These are phyloP conservation scores for Cyclotella distinguenda DNA, from an alignment of 108 stramenopile species.

Conservation along the genomic window DNA sequence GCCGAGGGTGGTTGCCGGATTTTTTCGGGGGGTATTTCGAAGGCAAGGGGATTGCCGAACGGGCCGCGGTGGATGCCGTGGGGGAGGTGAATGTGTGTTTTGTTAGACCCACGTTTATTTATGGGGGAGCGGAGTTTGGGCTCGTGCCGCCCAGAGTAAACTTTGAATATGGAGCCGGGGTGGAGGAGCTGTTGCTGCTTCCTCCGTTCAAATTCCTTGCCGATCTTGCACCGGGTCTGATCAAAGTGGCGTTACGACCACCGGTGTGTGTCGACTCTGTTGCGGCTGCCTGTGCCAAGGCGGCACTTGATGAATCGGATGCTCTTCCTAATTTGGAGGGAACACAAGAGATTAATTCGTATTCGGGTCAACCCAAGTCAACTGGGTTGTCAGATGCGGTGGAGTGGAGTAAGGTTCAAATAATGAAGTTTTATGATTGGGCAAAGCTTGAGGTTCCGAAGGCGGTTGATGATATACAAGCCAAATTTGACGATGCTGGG, in stretches of 20 bases:
- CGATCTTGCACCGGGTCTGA: constrained; percentile 60
- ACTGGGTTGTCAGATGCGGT: constrained; percentile 48
- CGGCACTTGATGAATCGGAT: constrained; percentile 52
- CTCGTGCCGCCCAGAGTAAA: constrained; percentile 71
- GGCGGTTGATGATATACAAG: constrained; percentile 32
- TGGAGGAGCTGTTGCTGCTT: constrained; percentile 62
- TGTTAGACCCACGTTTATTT: constrained; percentile 65
- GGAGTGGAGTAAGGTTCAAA: constrained; percentile 33
- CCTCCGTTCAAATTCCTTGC: constrained; percentile 51
- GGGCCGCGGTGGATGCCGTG: constrained; percentile 38
- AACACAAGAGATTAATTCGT: constrained; percentile 44
- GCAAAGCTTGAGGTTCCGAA: constrained; percentile 46
- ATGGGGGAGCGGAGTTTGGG: constrained; percentile 71
- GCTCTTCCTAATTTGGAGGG: constrained; percentile 42
- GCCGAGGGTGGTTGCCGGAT: constrained; percentile 52
- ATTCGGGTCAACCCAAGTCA: constrained; percentile 38
- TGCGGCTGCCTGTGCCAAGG: constrained; percentile 59
- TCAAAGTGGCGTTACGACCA: constrained; percentile 75
- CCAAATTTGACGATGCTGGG: constrained; percentile 44
- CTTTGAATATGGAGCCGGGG: constrained; percentile 58
- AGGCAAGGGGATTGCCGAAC: constrained; percentile 59
- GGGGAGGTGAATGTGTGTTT: constrained; percentile 50
- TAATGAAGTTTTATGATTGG: constrained; percentile 47
- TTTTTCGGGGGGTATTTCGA: constrained; percentile 65
- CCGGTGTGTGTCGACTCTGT: constrained; percentile 75